Base-by-base conservation (phyloP, 345 rosid genomes). In the Brassica cretica region DNA sequence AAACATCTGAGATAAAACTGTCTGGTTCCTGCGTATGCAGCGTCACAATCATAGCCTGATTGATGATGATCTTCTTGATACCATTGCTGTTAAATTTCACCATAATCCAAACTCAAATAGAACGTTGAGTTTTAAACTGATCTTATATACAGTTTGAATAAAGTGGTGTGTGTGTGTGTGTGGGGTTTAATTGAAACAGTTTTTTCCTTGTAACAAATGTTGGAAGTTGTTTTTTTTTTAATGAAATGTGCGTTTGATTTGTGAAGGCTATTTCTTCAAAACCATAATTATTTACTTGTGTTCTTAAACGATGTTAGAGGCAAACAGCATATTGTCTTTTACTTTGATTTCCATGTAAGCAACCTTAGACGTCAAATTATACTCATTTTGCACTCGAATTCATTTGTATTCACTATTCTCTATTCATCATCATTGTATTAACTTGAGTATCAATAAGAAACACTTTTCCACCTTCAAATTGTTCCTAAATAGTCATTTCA, bases 41-140 rank as follows among this genome's bases (percentile, higher is more conserved):
- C 67, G 96, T 91, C 53, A 91, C 93, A 27, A 84, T 95, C 77
- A 84, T 80, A 80, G 91, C 93, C 59, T 95, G 88, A 91, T 41
- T 46, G 30, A 49, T 72, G 8, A 53, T 60, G 64, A 78, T 39
- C 58, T 70, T 25, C 53, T 2, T 35, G 27, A 51, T 62, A 55
- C 71, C 44, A 71, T 56, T 77, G 53, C 64, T 71, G 72, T 66
- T 35, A 71, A 46, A 65, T 64, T 18, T 66, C 46, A 19, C 15
- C 35, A 25, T 14, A 51, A 60, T 61, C 67, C 6, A 59, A 53
- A 71, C 30, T 7, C 58, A 71, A 53, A 63, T 58, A 77, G 71
- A 70, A 75, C 46, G 14, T 70, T 7, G n/a, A 53, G 60, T 53
- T 60, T 25, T 4, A 60, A 8, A 39, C 62, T 72, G 67, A 58